phyloP scores from a whole-genome alignment of 1,284 basidiomycete genomes.

The Cutaneotrichosporon daszewskae region DNA sequence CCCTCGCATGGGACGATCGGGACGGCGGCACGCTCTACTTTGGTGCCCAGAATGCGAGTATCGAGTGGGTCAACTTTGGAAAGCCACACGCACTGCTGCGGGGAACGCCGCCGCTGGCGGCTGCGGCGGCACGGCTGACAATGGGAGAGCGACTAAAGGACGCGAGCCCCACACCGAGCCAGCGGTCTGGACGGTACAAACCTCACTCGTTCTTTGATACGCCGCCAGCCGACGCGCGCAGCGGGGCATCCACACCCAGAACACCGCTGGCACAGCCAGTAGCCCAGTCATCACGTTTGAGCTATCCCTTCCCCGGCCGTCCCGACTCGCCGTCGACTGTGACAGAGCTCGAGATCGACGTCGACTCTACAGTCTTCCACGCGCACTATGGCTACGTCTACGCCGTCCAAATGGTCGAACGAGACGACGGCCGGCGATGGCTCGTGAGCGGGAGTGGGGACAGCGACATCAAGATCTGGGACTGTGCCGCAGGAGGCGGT shows the following conservation, averaged over 20 bases:
- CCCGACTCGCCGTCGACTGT: no score
- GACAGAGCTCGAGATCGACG: slow-evolving; percentile 54
- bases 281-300: not conserved
- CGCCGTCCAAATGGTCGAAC: slow-evolving; percentile 60
- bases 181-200: slow-evolving; percentile 41
- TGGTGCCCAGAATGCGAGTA: slow-evolving; percentile 78
- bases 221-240: slow-evolving; percentile 20
- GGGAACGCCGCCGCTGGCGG: not conserved
- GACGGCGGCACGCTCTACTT: slow-evolving; percentile 69
- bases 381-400: slow-evolving; percentile 95
- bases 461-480: slow-evolving; percentile 85
- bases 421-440: slow-evolving; percentile 50
- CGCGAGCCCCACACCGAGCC: slow-evolving; percentile 13
- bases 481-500: slow-evolving; percentile 51
- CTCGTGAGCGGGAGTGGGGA: slow-evolving; percentile 83
- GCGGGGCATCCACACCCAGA: slow-evolving; percentile 29
- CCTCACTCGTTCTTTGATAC: slow-evolving; percentile 43
- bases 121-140: not conserved
- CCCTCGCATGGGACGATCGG: slow-evolving; percentile 68
- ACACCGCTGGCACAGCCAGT: slow-evolving; percentile 5
- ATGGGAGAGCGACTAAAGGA: not conserved
- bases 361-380: slow-evolving; percentile 67
- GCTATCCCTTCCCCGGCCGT: no score
- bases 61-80: slow-evolving; percentile 73
- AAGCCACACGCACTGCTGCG: slow-evolving; percentile 5